Base-by-base conservation (phyloP, 2,329 filamentous ascomycete genomes). In the Paraphoma chrysanthemicola region DNA sequence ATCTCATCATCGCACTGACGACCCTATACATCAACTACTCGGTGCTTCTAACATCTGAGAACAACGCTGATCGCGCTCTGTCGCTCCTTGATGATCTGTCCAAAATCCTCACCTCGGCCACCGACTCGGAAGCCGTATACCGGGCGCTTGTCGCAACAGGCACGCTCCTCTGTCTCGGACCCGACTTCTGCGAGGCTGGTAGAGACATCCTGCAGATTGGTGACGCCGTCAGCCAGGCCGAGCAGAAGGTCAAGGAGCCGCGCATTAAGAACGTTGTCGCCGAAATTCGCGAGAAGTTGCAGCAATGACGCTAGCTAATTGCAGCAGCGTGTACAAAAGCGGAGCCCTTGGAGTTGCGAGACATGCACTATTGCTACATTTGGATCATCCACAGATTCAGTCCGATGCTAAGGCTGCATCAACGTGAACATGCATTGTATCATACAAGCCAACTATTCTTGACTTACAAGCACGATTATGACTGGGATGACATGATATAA, bases 11-110 rank as follows among this genome's bases (percentile, higher is more conserved):
- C 53, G 94, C 95, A 0, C 81, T 92, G 16, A 88, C 91, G 1
- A 97, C 95, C 0, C 83, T 92, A 0, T 88, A 90, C 57, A 89
- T 98, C 72, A 98, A 99, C 77, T 90, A 91, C 62, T 84, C 92
- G 0, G 92, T 97, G 1, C 83, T 93, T 10, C 84, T 91, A 48
- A 77, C 63, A 62, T 79, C 77, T 42, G 82, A 84, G 7, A 74
- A 79, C 38, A 80, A 82, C 76, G 71, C 81, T 48, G 73, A 83
- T 76, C 73, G 77, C 60, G 79, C 79, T 39, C 69, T 86, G 64
- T 80, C 82, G 9, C 78, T 92, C 4, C 72, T 92, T 2, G 82
- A 86, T 30, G 82, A 89, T 5, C 76, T 93, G 0, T 84, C 84
- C 1, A 81, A 83, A 53, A 83, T 94, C 1, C 77, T 96, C 1